Base-by-base conservation (phyloP, 2,329 filamentous ascomycete species). In the Samsoniella hepiali region DNA sequence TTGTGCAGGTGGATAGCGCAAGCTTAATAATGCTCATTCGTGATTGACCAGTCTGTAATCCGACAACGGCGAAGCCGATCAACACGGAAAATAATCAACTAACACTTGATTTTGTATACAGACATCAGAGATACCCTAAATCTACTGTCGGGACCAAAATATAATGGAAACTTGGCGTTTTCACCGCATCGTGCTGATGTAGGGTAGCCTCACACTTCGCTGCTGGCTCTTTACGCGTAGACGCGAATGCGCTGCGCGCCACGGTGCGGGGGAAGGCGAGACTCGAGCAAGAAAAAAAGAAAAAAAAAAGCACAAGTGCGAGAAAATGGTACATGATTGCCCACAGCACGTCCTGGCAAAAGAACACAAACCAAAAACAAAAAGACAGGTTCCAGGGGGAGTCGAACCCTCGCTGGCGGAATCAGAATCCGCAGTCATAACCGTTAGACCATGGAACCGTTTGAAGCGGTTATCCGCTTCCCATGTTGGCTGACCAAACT, bases 371-470 rank as follows among this genome's bases (percentile, higher is more conserved):
- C 4, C 15, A 34, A 34, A 56, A 9, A 27, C 32, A 49, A 53
- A 59, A 56, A 51, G 42, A n/a, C 44, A 74, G 72, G 72, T 74
- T 69, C 70, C 70, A 69, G 71, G 49, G 72, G 72, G 72, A 74
- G 72, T 74, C 72, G 72, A 73, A 74, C 71, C 72, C 72, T 73
- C 72, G 72, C 72, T 74, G 72, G 72, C 71, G 71, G 72, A 73
- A 74, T 74, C 72, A 74, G 70, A 71, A 71, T 74, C 72, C 71
- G 72, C 72, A 74, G 72, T 74, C 72, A 74, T 74, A 67, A 72
- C 72, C 72, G 72, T 73, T 73, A 74, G 72, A 74, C 71, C 72
- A 74, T 70, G 70, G 69, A 73, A 73, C 72, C 72, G 11, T 22
- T 51, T 66, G 66, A 70, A 70, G 65, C 63, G 67, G 70, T 72